Percentiles rank a stretch among this genome's conserved stretches.
phyloP scores from a whole-genome alignment of 1,284 basidiomycete genomes.

The Leccinum discolor region DNA sequence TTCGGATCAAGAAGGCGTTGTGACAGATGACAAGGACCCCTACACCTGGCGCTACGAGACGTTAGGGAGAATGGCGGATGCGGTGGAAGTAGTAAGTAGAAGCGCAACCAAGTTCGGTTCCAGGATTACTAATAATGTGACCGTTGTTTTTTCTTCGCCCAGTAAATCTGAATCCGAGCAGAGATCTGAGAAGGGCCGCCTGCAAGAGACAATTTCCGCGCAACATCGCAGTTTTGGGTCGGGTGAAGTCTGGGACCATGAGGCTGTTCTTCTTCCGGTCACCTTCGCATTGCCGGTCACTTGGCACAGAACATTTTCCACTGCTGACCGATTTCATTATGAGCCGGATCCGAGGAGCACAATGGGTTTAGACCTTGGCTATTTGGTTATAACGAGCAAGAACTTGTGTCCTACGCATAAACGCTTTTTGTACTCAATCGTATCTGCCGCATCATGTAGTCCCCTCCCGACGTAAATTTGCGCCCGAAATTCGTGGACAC shows the following conservation, averaged over 20 bases:
- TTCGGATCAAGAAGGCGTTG: conserved; percentile 17
- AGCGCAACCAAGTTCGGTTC: background rate
- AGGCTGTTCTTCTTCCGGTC: conserved; percentile 1
- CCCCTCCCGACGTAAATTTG: conserved; percentile 1
- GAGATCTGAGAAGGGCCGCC: conserved; percentile 3
- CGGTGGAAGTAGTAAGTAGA: conserved; percentile 42
- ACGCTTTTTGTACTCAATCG: background rate
- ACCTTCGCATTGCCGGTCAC: background rate
- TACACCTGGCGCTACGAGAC: conserved; percentile 58
- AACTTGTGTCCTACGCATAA: background rate
- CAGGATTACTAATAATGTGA: conserved; percentile 6
- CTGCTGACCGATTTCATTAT: background rate
- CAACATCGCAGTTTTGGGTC: background rate
- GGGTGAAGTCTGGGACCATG: background rate
- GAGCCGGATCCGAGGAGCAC: background rate
- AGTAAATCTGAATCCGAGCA: background rate
- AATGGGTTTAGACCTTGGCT: background rate
- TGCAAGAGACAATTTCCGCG: conserved; percentile 2
- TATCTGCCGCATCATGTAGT: background rate
- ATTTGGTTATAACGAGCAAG: background rate
- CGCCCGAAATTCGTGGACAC: background rate
- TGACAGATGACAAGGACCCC: conserved; percentile 17
- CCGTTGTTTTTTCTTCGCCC: background rate
- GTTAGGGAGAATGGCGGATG: conserved; percentile 55
- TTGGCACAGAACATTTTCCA: background rate